A percentile compares a stretch with the other conserved stretches of the same genome.
phyloP scores from a whole-genome alignment of 1,284 basidiomycete genomes.

The Cutaneotrichosporon cavernicola region DNA sequence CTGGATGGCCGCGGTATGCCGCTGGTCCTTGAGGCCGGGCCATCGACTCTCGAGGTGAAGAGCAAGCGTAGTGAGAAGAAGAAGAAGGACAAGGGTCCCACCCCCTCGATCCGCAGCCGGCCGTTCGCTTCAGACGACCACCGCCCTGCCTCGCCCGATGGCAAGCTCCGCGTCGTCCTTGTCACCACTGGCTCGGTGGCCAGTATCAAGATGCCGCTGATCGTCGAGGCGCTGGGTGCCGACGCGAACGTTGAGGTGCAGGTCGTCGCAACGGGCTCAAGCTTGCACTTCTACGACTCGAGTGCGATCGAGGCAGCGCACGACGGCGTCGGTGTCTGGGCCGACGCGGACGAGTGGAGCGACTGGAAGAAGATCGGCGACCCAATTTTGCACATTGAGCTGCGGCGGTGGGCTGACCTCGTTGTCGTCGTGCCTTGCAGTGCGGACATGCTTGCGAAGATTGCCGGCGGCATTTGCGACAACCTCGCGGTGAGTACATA shows the following conservation, averaged over 20 bases:
- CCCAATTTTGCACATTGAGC: constrained; percentile 93
- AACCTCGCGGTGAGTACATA: constrained; percentile 68
- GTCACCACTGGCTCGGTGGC: constrained; percentile 92
- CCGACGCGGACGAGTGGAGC: constrained; percentile 86
- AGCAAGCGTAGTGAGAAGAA: not conserved
- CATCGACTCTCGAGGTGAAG: not conserved
- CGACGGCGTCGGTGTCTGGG: constrained; percentile 72
- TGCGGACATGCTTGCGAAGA: constrained; percentile 91
- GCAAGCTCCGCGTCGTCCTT: constrained; percentile 67
- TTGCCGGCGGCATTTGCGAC: constrained; percentile 83
- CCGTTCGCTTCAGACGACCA: constrained; percentile 42
- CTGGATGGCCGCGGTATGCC: not conserved
- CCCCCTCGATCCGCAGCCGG: constrained; percentile 1
- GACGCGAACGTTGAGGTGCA: constrained; percentile 73
- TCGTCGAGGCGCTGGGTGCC: constrained; percentile 64
- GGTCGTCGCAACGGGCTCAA: constrained; percentile 75
- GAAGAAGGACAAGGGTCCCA: not conserved
- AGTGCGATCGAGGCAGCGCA: constrained; percentile 53
- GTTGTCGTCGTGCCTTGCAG: constrained; percentile 93
- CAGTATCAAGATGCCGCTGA: constrained; percentile 86
- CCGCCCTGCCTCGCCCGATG: constrained; percentile 36
- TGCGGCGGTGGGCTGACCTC: constrained; percentile 92
- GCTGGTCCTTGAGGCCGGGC: not conserved
- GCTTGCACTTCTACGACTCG: constrained; percentile 72
- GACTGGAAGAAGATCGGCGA: constrained; percentile 73